These are phyloP conservation scores for Haematococcus sp. DNA, from an alignment of 139 green algal species.

Conservation along the genomic window DNA sequence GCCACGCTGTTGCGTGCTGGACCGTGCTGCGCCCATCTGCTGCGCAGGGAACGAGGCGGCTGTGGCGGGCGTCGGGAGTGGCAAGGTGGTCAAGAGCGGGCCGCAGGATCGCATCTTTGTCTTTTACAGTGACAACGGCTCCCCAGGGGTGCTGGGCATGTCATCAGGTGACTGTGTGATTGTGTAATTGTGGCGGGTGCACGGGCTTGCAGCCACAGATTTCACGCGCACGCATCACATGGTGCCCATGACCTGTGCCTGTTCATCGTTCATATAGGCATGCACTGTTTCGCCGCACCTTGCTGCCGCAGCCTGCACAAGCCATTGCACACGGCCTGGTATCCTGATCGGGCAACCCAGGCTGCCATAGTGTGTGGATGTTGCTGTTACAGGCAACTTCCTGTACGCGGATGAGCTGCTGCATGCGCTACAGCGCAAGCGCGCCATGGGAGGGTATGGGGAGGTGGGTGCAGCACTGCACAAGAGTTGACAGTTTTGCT, in stretches of 20 bases:
- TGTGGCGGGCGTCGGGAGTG: constrained; percentile 15
- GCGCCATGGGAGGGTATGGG: constrained; percentile 60
- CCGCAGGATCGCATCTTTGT: constrained; percentile 81
- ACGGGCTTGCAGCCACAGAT: no score
- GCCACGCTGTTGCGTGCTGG: neutral
- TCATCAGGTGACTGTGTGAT: constrained; percentile 45
- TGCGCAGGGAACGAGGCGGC: neutral
- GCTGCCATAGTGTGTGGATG: no score
- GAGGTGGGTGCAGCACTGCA: no score
- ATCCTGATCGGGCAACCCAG: no score
- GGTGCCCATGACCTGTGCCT: no score
- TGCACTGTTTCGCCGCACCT: no score
- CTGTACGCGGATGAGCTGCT: constrained; percentile 90
- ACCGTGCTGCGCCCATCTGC: neutral
- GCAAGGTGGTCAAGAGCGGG: constrained; percentile 53
- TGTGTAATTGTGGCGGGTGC: no score
- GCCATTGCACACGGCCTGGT: no score
- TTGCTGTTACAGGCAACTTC: constrained; percentile 67
- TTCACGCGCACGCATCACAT: no score
- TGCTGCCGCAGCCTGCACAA: no score
- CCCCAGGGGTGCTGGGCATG: constrained; percentile 87
- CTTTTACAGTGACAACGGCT: constrained; percentile 83
- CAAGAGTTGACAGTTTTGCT: no score
- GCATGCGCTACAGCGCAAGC: constrained; percentile 58
- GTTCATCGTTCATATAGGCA: no score